These are phyloP conservation scores for Cystobasidium pallidum DNA, from an alignment of 1,284 basidiomycete species.

Conservation along the genomic window DNA sequence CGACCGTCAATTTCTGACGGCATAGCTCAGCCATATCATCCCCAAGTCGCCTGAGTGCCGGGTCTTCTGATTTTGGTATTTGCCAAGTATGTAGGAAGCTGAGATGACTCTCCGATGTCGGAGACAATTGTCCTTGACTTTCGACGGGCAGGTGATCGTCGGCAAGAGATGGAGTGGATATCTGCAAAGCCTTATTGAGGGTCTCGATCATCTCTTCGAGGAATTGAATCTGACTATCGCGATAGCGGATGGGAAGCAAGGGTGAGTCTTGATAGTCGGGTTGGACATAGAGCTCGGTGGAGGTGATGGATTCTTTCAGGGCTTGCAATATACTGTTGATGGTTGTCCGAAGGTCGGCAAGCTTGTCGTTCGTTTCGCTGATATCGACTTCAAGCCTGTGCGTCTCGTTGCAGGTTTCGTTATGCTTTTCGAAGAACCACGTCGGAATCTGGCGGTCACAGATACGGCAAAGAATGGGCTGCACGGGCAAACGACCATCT, in stretches of 20 bases:
- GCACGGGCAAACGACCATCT: slow-evolving; percentile 73
- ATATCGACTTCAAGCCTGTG: slow-evolving; percentile 97
- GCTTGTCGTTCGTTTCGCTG: slow-evolving; percentile 86
- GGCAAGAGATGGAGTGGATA: slow-evolving; percentile 84
- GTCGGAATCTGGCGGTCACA: slow-evolving; percentile 96
- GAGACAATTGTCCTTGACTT: slow-evolving; percentile 77
- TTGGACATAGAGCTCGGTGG: background rate
- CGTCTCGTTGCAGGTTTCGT: slow-evolving; percentile 96
- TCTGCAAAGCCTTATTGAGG: slow-evolving; percentile 74
- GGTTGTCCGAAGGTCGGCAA: slow-evolving; percentile 80
- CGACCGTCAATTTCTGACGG: slow-evolving; percentile 89
- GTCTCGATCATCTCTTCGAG: slow-evolving; percentile 85
- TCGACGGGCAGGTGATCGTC: slow-evolving; percentile 78
- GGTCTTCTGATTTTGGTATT: slow-evolving; percentile 80
- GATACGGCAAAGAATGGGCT: slow-evolving; percentile 94
- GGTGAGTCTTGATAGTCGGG: slow-evolving; percentile 83
- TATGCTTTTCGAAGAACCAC: slow-evolving; percentile 99
- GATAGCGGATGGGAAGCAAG: slow-evolving; percentile 67
- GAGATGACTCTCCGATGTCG: slow-evolving; percentile 79
- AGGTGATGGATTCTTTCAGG: slow-evolving; percentile 23
- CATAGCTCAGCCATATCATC: slow-evolving; percentile 86
- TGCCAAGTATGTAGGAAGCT: slow-evolving; percentile 79
- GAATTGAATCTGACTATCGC: slow-evolving; percentile 76
- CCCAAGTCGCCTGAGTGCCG: slow-evolving; percentile 76
- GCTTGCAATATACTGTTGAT: slow-evolving; percentile 54